These are phyloP conservation scores for Solanum bulbocastanum DNA, from an alignment of 257 asterid genomes.

Conservation along the genomic window DNA sequence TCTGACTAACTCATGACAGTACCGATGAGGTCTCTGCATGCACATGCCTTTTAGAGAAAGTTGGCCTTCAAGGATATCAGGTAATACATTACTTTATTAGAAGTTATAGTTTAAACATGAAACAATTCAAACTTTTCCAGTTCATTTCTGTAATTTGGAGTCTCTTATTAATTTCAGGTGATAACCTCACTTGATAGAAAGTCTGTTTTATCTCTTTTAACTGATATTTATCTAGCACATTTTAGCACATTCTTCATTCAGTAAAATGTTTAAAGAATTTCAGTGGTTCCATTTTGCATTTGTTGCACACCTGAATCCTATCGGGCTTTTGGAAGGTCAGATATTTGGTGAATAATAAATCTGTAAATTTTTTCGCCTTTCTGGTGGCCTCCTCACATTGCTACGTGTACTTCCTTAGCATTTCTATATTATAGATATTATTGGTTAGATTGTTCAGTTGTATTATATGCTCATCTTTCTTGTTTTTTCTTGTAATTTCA, in stretches of 20 bases:
- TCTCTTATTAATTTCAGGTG: not conserved
- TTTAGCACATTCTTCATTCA: not conserved
- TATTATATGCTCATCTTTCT: not conserved
- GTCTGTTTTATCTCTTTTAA: not conserved
- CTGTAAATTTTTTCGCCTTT: not conserved
- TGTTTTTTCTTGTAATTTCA: not conserved
- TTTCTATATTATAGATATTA: not conserved
- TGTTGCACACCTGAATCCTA: not conserved
- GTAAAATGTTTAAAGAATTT: not conserved
- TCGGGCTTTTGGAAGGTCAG: not conserved
- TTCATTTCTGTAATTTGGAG: not conserved
- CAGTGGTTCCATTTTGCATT: not conserved
- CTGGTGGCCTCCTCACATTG: not conserved
- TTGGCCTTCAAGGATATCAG: slow-evolving; percentile 39
- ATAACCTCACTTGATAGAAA: not conserved
- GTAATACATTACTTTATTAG: slow-evolving; percentile 13
- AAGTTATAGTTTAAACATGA: not conserved
- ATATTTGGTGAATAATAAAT: not conserved
- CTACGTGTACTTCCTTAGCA: not conserved
- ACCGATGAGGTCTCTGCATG: slow-evolving; percentile 40
- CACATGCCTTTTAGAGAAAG: slow-evolving; percentile 36
- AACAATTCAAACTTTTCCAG: not conserved
- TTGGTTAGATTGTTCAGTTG: not conserved
- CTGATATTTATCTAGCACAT: not conserved
- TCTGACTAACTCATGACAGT: slow-evolving; percentile 14